Base-by-base conservation (phyloP, 2,329 filamentous ascomycete genomes). In the Neonectria magnoliae region DNA sequence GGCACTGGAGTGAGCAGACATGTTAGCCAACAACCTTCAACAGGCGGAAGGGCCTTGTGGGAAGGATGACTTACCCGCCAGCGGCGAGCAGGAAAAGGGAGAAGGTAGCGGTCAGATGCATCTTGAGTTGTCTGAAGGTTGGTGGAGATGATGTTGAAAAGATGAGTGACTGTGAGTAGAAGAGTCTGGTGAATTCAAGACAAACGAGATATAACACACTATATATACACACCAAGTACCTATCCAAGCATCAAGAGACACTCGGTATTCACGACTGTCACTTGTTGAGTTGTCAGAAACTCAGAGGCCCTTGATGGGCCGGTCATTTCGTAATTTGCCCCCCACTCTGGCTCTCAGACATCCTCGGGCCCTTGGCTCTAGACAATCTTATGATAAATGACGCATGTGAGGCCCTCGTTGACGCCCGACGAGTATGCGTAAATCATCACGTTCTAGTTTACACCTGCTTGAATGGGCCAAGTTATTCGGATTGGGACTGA, bases 51-150 rank as follows among this genome's bases (percentile, higher is more conserved):
- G 54, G 36, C 4, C 16, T 14, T 31, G 27, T 9, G 4, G 18
- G 11, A 13, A 27, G 27, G 18, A 3, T 11, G 36, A 57, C 54
- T 27, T 14, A 57, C 54, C 54, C 54, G 16, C 31, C 42, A 16
- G 44, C 41, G 29, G 54, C 54, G 42, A 62, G 47, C 27, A 57
- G 44, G 27, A 62, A 45, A n/a, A 57, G 27, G 53, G 22, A 16
- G 9, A 33, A 16, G 16, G 31, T 25, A 9, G 47, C 18, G 22
- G 25, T 29, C 27, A 31, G 51, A 47, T 62, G 44, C 60, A 62
- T 62, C 2, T 47, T 62, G 55, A 47, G 6, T 18, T 41, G 14
- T 25, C 29, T 18, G 20, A 41, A 44, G 18, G 27, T 50, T 50
- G 47, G 29, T 18, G n/a, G 2, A 13, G 29, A 2, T 20, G 8